Percentiles rank a stretch among this genome's conserved stretches.
Conservation (phyloP, 805 yeast species). For the Pichia sporocuriosa region DNA sequence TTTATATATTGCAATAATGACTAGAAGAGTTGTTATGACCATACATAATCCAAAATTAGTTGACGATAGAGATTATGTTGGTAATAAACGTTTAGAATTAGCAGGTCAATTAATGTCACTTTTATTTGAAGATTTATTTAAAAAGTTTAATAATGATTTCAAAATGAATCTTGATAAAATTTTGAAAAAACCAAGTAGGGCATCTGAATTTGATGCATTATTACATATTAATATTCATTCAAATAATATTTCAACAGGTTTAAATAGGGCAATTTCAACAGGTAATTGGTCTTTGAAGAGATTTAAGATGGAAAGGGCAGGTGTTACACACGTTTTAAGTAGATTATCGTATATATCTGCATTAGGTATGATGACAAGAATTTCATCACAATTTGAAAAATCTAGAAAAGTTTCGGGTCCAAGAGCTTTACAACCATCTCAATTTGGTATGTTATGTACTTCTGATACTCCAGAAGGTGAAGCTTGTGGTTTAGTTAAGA, state of each 20-base stretch:
- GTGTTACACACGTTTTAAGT: constrained; percentile 94
- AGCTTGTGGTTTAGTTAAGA: constrained; percentile 97
- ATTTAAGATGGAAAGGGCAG: constrained; percentile 99
- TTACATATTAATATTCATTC: constrained; percentile 86
- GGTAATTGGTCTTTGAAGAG: constrained; percentile 99
- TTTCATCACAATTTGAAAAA: constrained; percentile 97
- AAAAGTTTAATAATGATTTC: constrained; percentile 91
- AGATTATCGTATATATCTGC: constrained; percentile 91
- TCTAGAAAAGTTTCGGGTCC: constrained; percentile 98
- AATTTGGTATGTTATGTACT: constrained; percentile 97
- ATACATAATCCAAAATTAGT: constrained; percentile 91
- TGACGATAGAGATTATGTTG: constrained; percentile 98
- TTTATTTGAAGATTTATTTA: constrained; percentile 92
- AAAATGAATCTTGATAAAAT: constrained; percentile 92
- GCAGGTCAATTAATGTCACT: constrained; percentile 97
- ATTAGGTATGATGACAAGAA: constrained; percentile 98
- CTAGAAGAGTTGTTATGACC: constrained; percentile 92
- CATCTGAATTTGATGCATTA: constrained; percentile 91
- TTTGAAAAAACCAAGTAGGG: constrained; percentile 86
- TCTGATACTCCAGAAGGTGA: constrained; percentile 99
- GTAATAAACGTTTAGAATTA: constrained; percentile 92
- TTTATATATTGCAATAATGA: constrained; percentile 89
- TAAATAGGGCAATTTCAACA: constrained; percentile 94
- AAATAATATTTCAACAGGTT: constrained; percentile 86
- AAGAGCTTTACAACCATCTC: constrained; percentile 97